These are phyloP conservation scores for Tremella yokohamensis DNA, from an alignment of 768 basidiomycete species.

Conservation along the genomic window DNA sequence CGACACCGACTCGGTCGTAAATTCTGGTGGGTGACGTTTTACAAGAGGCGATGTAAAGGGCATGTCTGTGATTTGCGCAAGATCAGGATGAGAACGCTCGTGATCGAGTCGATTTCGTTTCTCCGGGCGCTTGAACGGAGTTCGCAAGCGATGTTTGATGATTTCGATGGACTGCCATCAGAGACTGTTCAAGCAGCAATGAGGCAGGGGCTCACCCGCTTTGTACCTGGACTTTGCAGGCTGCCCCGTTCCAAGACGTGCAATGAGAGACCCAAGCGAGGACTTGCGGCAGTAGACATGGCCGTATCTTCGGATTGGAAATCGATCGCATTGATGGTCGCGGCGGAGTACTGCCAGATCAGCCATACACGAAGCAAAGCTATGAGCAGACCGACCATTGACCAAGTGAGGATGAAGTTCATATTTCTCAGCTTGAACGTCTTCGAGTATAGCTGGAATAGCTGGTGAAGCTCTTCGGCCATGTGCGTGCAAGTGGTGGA, in stretches of 20 bases:
- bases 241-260: slow-evolving; percentile 23
- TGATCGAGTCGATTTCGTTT: slow-evolving; percentile 9
- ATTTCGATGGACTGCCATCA: slow-evolving; percentile 21
- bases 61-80: background rate
- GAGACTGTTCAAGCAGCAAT: background rate
- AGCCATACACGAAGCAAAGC: background rate
- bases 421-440: slow-evolving; percentile 26
- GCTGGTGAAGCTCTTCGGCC: slow-evolving; percentile 25
- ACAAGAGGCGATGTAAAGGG: background rate
- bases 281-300: slow-evolving; percentile 14
- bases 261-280: slow-evolving; percentile 15
- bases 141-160: slow-evolving; percentile 22
- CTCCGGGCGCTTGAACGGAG: background rate
- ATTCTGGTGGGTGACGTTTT: background rate
- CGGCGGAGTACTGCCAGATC: slow-evolving; percentile 21
- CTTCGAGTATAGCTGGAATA: slow-evolving; percentile 21
- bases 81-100: background rate
- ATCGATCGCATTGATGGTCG: slow-evolving; percentile 28
- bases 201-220: slow-evolving; percentile 12
- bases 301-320: slow-evolving; percentile 13
- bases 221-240: slow-evolving; percentile 19
- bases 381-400: slow-evolving; percentile 15
- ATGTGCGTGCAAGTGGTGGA: slow-evolving; percentile 13
- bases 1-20: background rate
- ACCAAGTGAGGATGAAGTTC: slow-evolving; percentile 25